A percentile compares a stretch with the other conserved stretches of the same genome.
phyloP scores from a whole-genome alignment of 441 rosid species.

The Gossypium davidsonii region DNA sequence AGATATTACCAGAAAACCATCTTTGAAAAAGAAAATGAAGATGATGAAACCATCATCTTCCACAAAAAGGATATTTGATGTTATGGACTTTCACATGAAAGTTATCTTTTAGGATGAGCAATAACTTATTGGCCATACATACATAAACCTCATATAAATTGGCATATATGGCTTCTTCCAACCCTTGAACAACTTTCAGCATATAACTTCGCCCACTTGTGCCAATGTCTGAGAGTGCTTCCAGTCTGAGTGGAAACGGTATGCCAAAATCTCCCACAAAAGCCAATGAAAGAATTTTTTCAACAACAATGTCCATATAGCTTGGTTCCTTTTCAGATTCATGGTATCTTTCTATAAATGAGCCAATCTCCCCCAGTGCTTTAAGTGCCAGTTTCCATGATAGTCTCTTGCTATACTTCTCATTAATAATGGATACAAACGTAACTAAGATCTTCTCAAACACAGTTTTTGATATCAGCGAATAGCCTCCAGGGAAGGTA shows the following conservation, averaged over 20 bases:
- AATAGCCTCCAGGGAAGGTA: conserved; percentile 44
- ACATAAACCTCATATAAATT: conserved; percentile 59
- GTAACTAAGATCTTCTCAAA: conserved; percentile 60
- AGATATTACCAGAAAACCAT: conserved; percentile 3
- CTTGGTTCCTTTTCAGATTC: conserved; percentile 52
- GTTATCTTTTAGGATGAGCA: background rate
- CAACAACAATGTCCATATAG: conserved; percentile 56
- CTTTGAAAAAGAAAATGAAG: background rate
- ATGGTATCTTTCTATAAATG: conserved; percentile 40
- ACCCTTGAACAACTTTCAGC: conserved; percentile 51
- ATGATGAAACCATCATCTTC: conserved; percentile 6
- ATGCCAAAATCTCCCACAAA: conserved; percentile 37
- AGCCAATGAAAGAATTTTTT: conserved; percentile 40
- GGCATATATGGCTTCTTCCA: conserved; percentile 54
- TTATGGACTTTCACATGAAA: conserved; percentile 10
- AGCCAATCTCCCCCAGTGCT: conserved; percentile 66
- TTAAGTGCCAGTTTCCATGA: conserved; percentile 69
- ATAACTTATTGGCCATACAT: conserved; percentile 29
- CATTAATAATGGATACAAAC: conserved; percentile 45
- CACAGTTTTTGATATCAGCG: conserved; percentile 40
- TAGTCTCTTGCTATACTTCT: conserved; percentile 34
- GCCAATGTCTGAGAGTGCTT: conserved; percentile 60
- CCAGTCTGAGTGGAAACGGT: conserved; percentile 51
- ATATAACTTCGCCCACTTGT: conserved; percentile 46
- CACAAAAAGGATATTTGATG: conserved; percentile 18